Evolutionary conservation across 1,284 basidiomycete genomes (phyloP).

Genomic region (Cerrena zonata): DNA sequence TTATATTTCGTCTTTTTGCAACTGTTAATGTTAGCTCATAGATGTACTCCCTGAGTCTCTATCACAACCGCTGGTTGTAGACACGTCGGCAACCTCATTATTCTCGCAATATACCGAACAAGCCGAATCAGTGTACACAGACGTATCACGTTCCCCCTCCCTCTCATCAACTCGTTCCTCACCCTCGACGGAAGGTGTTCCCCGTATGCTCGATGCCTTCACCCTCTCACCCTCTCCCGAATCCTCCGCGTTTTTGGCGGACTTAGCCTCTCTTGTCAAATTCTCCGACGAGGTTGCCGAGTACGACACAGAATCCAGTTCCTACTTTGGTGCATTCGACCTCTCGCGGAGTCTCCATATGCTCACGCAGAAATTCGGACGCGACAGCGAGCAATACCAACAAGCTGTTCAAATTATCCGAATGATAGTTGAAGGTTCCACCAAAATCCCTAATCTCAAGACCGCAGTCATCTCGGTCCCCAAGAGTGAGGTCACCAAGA

Average conservation of each 20-base stretch:
- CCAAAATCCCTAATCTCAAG: slow-evolving; percentile 36
- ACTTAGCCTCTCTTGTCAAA: slow-evolving; percentile 39
- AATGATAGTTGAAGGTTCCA: slow-evolving; percentile 36
- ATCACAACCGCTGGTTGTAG: slow-evolving; percentile 17
- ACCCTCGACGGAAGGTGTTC: slow-evolving; percentile 19
- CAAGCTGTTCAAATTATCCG: slow-evolving; percentile 40
- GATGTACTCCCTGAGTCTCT: slow-evolving; percentile 34
- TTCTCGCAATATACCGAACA: slow-evolving; percentile 52
- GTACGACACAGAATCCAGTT: slow-evolving; percentile 29
- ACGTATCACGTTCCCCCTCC: slow-evolving; percentile 36
- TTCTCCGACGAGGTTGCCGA: slow-evolving; percentile 43
- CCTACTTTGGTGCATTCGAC: slow-evolving; percentile 55
- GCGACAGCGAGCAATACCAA: slow-evolving; percentile 49
- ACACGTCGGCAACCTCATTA: slow-evolving; percentile 40
- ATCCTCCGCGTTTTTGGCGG: slow-evolving; percentile 36
- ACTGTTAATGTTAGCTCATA: slow-evolving; percentile 47
- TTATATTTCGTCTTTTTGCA: slow-evolving; percentile 8
- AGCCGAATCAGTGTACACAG: slow-evolving; percentile 52
- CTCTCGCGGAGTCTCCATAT: slow-evolving; percentile 41
- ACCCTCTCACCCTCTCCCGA: slow-evolving; percentile 31
- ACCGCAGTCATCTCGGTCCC: slow-evolving; percentile 51
- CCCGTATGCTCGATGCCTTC: slow-evolving; percentile 38
- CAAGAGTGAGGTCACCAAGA: slow-evolving; percentile 9
- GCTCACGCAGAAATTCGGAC: slow-evolving; percentile 42
- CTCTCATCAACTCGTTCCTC: slow-evolving; percentile 1